Conservation (phyloP, 768 basidiomycete species). For the Myochromella boudieri region DNA sequence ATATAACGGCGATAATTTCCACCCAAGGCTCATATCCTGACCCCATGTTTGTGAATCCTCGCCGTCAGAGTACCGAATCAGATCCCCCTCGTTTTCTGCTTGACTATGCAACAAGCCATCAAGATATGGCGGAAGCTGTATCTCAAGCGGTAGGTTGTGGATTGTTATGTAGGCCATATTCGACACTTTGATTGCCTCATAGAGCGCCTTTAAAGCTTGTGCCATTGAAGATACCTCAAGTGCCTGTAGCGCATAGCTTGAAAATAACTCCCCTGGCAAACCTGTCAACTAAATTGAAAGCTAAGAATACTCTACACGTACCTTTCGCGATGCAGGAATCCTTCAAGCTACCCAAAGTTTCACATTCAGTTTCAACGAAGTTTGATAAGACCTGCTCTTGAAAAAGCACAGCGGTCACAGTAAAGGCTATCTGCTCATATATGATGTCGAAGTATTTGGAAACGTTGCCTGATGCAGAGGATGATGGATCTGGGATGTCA, state of each 20-base stretch:
- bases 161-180: conserved; percentile 79
- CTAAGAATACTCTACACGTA: conserved; percentile 20
- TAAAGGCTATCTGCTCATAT: conserved; percentile 88
- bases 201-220: conserved; percentile 76
- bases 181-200: conserved; percentile 73
- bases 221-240: conserved; percentile 71
- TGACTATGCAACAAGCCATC: conserved; percentile 69
- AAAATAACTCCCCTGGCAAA: conserved; percentile 56
- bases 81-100: conserved; percentile 50
- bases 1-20: conserved; percentile 68
- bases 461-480: conserved; percentile 74
- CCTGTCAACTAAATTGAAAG: conserved; percentile 7
- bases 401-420: conserved; percentile 87
- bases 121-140: conserved; percentile 83
- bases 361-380: conserved; percentile 84
- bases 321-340: conserved; percentile 72
- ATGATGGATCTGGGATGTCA: conserved; percentile 89
- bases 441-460: conserved; percentile 82
- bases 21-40: conserved; percentile 66
- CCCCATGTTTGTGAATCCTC: conserved; percentile 61
- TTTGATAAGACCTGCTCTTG: conserved; percentile 87
- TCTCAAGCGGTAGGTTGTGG: conserved; percentile 75
- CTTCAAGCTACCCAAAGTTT: conserved; percentile 64
- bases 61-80: conserved; percentile 48
- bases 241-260: conserved; percentile 55